Evolutionary conservation across 306 rosid genomes (phyloP), one percentile per base, ranked within the genome.

Genomic region (Acmispon strigosus): DNA sequence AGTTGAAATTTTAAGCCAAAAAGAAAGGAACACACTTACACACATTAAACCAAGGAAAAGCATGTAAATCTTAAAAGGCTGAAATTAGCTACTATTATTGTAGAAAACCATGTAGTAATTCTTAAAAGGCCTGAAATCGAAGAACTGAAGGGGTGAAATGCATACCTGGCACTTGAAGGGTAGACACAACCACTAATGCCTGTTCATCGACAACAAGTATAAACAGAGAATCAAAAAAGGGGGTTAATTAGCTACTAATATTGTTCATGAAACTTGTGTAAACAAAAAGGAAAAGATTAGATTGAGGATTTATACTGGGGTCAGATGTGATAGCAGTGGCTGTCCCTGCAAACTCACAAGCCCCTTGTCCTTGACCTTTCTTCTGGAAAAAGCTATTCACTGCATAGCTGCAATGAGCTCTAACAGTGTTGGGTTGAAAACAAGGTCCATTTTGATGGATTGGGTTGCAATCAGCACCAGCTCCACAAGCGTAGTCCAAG

Each of bases 401-500:
- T n/a, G 97, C 97, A 34, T 72, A 92, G 79, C 32, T 81, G 39
- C 97, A 92, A 66, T 92, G 97, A 63, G 88, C 80, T 81, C 72
- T 87, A 0, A 92, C 85, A 7, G 79, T 77, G 89, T 89, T 83
- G 4, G 97, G 97, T 20, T 82, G 58, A 71, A 51, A 92, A 74
- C 97, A 92, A n/a, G 57, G 76, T 0, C 78, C 96, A 4, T 43
- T 69, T 69, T 43, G 71, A 49, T 79, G 87, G 32, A 87, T 61
- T 7, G 96, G 82, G 86, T 64, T 77, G 48, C 97, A 92, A 64
- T 92, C 97, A 60, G 94, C 97, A 4, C 97, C 97, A 19, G 93
- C 90, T 71, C 97, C 97, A 77, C 97, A 92, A 6, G 97, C 97
- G 53, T 82, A 92, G 82, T 92, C 97, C 48, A 92, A 17, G 0